A percentile compares a stretch with the other conserved stretches of the same genome.
Conservation (phyloP, 2,329 filamentous ascomycete genomes). For the Fusarium redolens region DNA sequence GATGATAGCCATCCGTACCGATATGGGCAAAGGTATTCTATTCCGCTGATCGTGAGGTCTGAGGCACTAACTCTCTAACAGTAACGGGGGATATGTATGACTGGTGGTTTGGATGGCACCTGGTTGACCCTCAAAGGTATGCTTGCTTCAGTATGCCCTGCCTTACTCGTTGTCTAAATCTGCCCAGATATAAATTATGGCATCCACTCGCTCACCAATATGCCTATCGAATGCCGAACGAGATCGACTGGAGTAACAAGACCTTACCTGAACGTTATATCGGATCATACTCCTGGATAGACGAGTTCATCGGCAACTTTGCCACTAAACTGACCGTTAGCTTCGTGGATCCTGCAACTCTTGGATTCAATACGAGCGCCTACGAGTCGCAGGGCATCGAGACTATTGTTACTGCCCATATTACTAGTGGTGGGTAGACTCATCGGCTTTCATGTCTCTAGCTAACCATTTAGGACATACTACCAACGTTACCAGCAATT, state of each 20-base stretch:
- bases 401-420: neutral
- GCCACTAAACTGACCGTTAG: neutral
- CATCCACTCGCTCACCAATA: neutral
- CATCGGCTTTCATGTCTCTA: fast-evolving
- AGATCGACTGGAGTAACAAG: neutral
- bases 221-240: neutral
- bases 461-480: neutral
- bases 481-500: neutral
- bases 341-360: neutral
- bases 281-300: neutral
- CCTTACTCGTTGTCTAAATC: neutral
- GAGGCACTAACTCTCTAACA: no score
- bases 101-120: neutral
- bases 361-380: neutral
- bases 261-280: neutral
- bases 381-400: neutral
- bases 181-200: neutral
- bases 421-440: neutral
- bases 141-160: no score
- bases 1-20: neutral
- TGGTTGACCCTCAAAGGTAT: neutral
- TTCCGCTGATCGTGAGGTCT: no score
- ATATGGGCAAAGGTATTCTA: neutral
- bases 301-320: neutral
- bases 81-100: neutral